Conservation (phyloP, 2,329 filamentous ascomycete species). For the Gaeumannomyces sp. region DNA sequence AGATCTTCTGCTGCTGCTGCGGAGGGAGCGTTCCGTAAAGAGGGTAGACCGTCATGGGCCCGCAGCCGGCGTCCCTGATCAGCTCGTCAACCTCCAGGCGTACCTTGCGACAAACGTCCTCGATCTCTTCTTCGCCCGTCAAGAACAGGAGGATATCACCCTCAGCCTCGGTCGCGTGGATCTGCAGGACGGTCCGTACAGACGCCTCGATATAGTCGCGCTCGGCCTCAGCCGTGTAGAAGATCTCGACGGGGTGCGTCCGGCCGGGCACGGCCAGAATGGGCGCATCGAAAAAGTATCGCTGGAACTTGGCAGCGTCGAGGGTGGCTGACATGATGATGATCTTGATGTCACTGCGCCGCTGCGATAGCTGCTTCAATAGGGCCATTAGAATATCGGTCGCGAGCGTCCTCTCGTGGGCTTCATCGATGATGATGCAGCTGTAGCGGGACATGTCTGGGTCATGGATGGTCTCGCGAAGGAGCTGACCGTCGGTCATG, state of each 20-base stretch:
- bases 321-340: conserved; percentile 99
- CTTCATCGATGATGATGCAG: conserved; percentile 97
- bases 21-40: conserved; percentile 92
- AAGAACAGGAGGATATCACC: conserved; percentile 92
- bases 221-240: conserved; percentile 95
- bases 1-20: conserved; percentile 89
- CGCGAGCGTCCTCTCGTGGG: conserved; percentile 93
- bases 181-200: conserved; percentile 89
- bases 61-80: conserved; percentile 82
- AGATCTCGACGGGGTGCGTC: conserved; percentile 95
- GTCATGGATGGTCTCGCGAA: conserved; percentile 95
- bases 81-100: conserved; percentile 86
- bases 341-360: conserved; percentile 87
- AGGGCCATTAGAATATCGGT: conserved; percentile 98
- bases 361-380: conserved; percentile 78
- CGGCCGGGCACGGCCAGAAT: conserved; percentile 89
- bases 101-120: conserved; percentile 92
- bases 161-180: conserved; percentile 86
- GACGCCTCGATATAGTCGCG: conserved; percentile 95
- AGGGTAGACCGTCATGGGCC: conserved; percentile 83
- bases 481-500: conserved; percentile 99
- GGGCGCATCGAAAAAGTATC: conserved; percentile 92
- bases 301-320: conserved; percentile 96
- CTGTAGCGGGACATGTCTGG: conserved; percentile 87
- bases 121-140: conserved; percentile 97